Conservation (phyloP, 108 stramenopile species). For the Schizochytrium sp. region DNA sequence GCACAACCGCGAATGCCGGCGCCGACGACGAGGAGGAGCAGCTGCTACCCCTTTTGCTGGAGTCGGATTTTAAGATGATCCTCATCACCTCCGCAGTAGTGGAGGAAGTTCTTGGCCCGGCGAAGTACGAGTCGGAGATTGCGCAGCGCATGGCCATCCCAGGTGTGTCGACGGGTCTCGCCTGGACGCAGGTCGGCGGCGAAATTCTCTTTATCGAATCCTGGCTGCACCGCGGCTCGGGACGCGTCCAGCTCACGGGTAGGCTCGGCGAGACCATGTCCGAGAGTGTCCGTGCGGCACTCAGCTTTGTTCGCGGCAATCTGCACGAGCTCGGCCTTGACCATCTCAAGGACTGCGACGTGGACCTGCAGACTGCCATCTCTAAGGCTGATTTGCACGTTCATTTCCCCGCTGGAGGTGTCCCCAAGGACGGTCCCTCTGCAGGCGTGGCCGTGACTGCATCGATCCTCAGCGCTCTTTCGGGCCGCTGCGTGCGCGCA, state of each 20-base stretch:
- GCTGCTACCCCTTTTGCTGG: neutral
- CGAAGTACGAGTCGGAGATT: conserved; percentile 75
- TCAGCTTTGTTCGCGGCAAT: conserved; percentile 77
- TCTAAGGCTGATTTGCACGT: conserved; percentile 78
- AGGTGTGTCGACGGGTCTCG: conserved; percentile 91
- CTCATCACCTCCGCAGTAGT: conserved; percentile 55
- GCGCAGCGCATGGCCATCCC: conserved; percentile 74
- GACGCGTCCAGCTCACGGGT: conserved; percentile 60
- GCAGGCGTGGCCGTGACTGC: conserved; percentile 90
- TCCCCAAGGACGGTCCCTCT: conserved; percentile 93
- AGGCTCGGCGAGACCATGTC: conserved; percentile 85
- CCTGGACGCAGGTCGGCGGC: conserved; percentile 93
- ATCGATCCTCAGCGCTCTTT: conserved; percentile 79
- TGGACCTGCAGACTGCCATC: conserved; percentile 16
- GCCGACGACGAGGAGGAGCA: neutral
- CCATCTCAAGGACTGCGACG: neutral
- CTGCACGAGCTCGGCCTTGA: conserved; percentile 43
- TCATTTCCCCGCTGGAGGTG: conserved; percentile 96
- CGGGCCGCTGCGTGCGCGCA: conserved; percentile 69
- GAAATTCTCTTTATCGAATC: conserved; percentile 89
- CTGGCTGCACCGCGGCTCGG: conserved; percentile 41
- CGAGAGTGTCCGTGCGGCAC: conserved; percentile 80
- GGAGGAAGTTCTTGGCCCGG: conserved; percentile 79
- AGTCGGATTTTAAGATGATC: neutral
- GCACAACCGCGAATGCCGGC: neutral